Conservation (phyloP, 495 filamentous ascomycete genomes). For the Talaromyces thailandensis region DNA sequence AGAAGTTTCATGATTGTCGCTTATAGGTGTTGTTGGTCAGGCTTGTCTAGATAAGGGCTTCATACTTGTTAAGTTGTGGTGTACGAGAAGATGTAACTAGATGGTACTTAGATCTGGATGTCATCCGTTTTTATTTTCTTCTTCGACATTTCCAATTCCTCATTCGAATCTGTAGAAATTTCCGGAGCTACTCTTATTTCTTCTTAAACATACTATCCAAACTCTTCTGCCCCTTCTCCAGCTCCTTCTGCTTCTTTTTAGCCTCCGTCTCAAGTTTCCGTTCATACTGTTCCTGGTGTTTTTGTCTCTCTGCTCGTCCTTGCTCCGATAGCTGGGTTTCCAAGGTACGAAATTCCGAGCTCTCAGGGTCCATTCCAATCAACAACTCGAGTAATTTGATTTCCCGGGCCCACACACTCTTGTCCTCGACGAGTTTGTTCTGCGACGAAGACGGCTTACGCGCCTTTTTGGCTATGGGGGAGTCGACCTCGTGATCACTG, state of each 20-base stretch:
- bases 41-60: neutral
- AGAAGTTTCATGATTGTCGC: neutral
- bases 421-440: constrained; percentile 49
- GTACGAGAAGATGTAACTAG: neutral
- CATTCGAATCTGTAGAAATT: neutral
- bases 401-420: constrained; percentile 70
- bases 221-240: constrained; percentile 32
- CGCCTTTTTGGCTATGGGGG: constrained; percentile 14
- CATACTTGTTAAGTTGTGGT: neutral
- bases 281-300: constrained; percentile 67
- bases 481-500: constrained; percentile 14
- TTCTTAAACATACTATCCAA: constrained; percentile 32
- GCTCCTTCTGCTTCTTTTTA: constrained; percentile 40
- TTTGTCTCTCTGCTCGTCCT: constrained; percentile 61
- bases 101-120: neutral
- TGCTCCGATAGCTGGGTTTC: constrained; percentile 56
- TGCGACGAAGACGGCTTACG: constrained; percentile 10
- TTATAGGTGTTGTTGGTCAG: neutral
- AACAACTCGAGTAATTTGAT: constrained; percentile 84
- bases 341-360: constrained; percentile 54
- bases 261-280: constrained; percentile 53
- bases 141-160: neutral
- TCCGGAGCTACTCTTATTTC: neutral
- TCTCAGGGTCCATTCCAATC: constrained; percentile 70
- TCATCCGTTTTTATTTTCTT: neutral